These are phyloP conservation scores for Oidium heveae DNA, from an alignment of 2,329 filamentous ascomycete species.

Conservation along the genomic window DNA sequence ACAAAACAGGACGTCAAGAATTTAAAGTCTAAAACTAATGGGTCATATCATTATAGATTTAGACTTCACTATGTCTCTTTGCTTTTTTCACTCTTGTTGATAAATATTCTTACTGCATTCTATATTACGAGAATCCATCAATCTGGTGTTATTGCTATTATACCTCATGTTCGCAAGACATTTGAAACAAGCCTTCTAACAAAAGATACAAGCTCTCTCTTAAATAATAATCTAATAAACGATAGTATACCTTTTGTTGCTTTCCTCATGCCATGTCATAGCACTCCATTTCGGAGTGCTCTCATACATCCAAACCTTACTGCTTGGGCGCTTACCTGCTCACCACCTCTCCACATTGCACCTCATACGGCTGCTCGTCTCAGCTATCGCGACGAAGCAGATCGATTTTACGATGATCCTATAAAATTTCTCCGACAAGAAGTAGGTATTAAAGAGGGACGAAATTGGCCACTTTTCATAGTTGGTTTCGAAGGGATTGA, in stretches of 20 bases:
- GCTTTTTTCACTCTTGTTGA: conserved; percentile 21
- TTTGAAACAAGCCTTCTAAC: conserved; percentile 33
- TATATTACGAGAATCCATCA: conserved; percentile 63
- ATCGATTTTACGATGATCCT: conserved; percentile 58
- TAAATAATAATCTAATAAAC: too few species aligned
- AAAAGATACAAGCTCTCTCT: not conserved
- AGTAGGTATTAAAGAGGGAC: conserved; percentile 10
- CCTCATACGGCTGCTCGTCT: conserved; percentile 34
- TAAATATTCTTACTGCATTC: conserved; percentile 45
- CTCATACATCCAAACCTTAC: conserved; percentile 48
- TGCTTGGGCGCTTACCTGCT: conserved; percentile 72
- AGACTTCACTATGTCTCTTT: conserved; percentile 7
- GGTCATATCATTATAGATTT: not conserved
- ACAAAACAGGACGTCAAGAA: not conserved
- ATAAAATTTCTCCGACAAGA: conserved; percentile 24
- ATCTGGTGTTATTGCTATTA: conserved; percentile 49
- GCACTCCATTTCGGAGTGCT: conserved; percentile 81
- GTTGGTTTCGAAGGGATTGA: conserved; percentile 36
- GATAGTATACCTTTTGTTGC: conserved; percentile 20
- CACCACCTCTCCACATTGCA: conserved; percentile 49
- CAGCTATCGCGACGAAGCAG: conserved; percentile 66
- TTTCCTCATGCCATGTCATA: conserved; percentile 90
- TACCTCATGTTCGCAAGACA: conserved; percentile 48
- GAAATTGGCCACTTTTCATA: conserved; percentile 28
- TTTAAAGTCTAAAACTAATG: not conserved